Evolutionary conservation across 2,329 filamentous ascomycete genomes (phyloP), one percentile per base, ranked within the genome.

Genomic region (Lachnum nothofagi): DNA sequence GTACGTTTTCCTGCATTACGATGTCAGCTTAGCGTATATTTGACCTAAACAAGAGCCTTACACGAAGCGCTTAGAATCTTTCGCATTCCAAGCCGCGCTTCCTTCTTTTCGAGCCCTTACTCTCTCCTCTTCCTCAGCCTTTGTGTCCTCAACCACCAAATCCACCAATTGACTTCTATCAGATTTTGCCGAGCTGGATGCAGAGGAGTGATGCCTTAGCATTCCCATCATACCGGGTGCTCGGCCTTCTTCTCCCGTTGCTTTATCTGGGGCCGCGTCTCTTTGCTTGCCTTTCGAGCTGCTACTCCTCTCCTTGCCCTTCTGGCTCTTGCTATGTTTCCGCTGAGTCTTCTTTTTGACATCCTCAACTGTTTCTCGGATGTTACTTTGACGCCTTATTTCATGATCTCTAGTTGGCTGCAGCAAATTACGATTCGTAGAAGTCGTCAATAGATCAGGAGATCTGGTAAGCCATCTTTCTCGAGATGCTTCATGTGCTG

Each of bases 401-500:
- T 60, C 43, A 54, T 65, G 52, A 52, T 62, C 51, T 56, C 62
- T 68, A 42, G 77, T 75, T 31, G 79, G 74, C 57, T 81, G 75
- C 34, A 79, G 62, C 42, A 79, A 58, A 49, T 75, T 70, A 43
- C 75, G 67, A 57, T 81, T 80, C 5, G 77, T 75, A 5, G 76
- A 75, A 20, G 75, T 73, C 3, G 77, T 79, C 41, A 82, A 61
- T 20, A 80, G 72, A 34, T 65, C 67, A 8, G 78, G 78, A 39
- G 73, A 69, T 42, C 69, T 59, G 48, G 70, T 67, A 42, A 84
- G 63, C 63, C 83, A 86, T 54, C 85, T 77, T 51, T 91, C 85
- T 48, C 82, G 77, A 24, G 84, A 76, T 14, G 89, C 86, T 55
- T 89, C 80, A 65, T 86, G 79, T 17, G 82, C 91, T 27, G 91